These are phyloP conservation scores for Komagataella phaffii DNA, from an alignment of 805 yeast genomes.

Conservation along the genomic window DNA sequence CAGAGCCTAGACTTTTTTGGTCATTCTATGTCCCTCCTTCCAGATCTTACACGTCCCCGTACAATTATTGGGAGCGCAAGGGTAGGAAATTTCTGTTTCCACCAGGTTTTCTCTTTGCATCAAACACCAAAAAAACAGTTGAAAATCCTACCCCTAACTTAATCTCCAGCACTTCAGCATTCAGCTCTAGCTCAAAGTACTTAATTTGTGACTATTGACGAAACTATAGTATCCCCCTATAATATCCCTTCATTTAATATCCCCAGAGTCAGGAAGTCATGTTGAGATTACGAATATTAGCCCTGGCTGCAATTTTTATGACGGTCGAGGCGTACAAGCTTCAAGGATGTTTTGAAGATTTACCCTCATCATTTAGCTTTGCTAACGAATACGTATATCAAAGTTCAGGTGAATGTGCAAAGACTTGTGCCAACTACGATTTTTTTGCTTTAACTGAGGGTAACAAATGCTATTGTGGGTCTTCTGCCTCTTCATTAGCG, in stretches of 20 bases:
- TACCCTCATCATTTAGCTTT: conserved; percentile 20
- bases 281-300: background rate
- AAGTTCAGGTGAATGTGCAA: conserved; percentile 42
- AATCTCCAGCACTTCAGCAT: background rate
- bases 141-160: background rate
- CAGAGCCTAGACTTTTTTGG: background rate
- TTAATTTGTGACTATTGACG: background rate
- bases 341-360: conserved; percentile 24
- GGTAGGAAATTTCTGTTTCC: background rate
- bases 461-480: conserved; percentile 55
- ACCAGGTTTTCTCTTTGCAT: background rate
- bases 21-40: background rate
- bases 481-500: conserved; percentile 17
- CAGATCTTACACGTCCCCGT: background rate
- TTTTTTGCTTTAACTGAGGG: conserved; percentile 42
- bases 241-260: background rate
- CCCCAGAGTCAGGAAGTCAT: background rate
- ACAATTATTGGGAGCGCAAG: background rate
- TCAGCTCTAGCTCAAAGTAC: background rate
- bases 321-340: background rate
- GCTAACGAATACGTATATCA: conserved; percentile 43
- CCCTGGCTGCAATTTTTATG: background rate
- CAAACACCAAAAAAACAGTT: background rate
- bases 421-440: conserved; percentile 29
- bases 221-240: background rate